Evolutionary conservation across 2,329 filamentous ascomycete genomes (phyloP).

Genomic region (Rugonectria rugulosa): DNA sequence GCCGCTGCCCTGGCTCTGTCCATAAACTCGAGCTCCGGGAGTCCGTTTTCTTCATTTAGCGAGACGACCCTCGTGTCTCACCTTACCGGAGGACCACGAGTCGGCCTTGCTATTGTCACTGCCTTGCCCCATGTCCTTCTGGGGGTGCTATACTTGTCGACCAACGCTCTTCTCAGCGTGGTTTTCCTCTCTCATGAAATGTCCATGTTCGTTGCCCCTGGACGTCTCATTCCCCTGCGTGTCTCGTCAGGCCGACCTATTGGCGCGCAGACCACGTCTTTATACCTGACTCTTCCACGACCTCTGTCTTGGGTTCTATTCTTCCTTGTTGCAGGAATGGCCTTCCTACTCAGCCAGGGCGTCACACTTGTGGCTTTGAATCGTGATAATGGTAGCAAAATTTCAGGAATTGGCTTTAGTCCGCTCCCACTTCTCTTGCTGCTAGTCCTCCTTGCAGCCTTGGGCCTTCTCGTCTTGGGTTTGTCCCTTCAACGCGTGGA

Average conservation of each 20-base stretch:
- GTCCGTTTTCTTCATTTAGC: conserved; percentile 49
- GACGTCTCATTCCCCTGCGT: conserved; percentile 45
- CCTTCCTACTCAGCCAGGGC: conserved; percentile 56
- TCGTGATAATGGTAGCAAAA: conserved; percentile 33
- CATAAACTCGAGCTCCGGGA: conserved; percentile 39
- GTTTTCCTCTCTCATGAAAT: conserved; percentile 61
- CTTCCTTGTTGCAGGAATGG: conserved; percentile 51
- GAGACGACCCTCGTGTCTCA: conserved; percentile 46
- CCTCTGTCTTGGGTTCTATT: conserved; percentile 55
- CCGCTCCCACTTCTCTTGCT: conserved; percentile 52
- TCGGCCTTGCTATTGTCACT: conserved; percentile 48
- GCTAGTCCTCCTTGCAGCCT: conserved; percentile 48
- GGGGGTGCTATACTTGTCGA: conserved; percentile 55
- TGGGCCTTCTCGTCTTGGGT: conserved; percentile 45
- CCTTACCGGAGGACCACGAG: conserved; percentile 36
- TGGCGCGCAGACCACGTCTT: conserved; percentile 55
- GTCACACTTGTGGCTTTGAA: conserved; percentile 47
- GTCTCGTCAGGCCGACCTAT: conserved; percentile 54
- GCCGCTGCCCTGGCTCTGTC: conserved; percentile 50
- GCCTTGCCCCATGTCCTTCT: conserved; percentile 59
- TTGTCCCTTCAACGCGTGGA: conserved; percentile 52
- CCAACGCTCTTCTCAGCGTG: conserved; percentile 55
- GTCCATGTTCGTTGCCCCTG: conserved; percentile 49
- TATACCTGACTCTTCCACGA: conserved; percentile 59
- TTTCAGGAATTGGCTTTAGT: conserved; percentile 50